Evolutionary conservation across 768 basidiomycete species (phyloP), one percentile per base, ranked within the genome.

Genomic region (Chalciporus chontae): DNA sequence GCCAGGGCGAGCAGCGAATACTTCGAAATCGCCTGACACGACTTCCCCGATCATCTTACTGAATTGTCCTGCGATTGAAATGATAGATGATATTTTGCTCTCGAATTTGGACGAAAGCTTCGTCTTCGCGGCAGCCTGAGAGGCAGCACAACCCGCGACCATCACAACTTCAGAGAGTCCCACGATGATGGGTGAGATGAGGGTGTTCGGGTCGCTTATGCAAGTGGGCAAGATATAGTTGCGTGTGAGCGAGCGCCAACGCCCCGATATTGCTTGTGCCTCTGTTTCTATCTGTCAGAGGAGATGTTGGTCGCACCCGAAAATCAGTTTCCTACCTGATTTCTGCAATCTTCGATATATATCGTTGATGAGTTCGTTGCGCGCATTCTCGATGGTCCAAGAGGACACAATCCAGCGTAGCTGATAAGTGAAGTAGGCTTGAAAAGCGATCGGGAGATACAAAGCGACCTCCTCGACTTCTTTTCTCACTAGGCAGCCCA

Each of bases 181-280:
- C 11, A 13, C 5, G 2, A 57, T 4, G 2, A 10, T 18, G 2
- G 8, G 2, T 11, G 40, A 42, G 26, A 42, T 17, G 15, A 46
- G 29, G 0, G 13, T 4, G 8, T 27, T 10, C 3, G 40, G 10
- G 31, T 45, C 24, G 29, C 14, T 34, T 2, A 38, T 42, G 11
- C n/a, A 47, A 13, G 26, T 39, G 1, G 45, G 39, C n/a, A 38
- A 40, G 14, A 53, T 53, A 11, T 45, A 45, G 21, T 43, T 17
- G n/a, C 46, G 50, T 6, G 56, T 47, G 32, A 57, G 56, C 6
- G 50, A 43, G 31, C 55, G 45, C 56, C 55, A 57, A 13, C 50
- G 47, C 0, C 50, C 56, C 8, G 56, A 45, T 17, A 52, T 49
- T 5, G 44, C 17, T 23, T 57, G 55, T 0, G 47, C 27, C 38